Percentiles rank a stretch among this genome's conserved stretches.
phyloP scores from a whole-genome alignment of 2,329 filamentous ascomycete species.

The Stemphylium lycopersici region DNA sequence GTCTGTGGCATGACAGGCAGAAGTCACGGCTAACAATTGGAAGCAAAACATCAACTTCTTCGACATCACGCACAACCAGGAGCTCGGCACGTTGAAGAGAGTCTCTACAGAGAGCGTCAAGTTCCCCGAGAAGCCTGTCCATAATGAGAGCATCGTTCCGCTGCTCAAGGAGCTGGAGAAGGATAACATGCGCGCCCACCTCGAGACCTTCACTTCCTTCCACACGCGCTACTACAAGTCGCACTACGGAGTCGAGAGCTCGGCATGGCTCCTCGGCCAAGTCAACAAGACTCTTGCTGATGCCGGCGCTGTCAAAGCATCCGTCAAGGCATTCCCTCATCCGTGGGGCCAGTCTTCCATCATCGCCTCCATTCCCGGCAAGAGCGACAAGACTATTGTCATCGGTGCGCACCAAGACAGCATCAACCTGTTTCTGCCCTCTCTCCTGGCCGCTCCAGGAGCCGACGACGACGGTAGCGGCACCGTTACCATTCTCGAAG shows the following conservation, averaged over 20 bases:
- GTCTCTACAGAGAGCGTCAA: conserved; percentile 54
- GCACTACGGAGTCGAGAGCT: conserved; percentile 79
- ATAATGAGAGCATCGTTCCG: conserved; percentile 70
- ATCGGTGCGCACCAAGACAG: conserved; percentile 83
- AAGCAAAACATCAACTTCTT: conserved; percentile 89
- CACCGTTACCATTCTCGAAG: conserved; percentile 93
- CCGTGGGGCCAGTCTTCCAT: conserved; percentile 89
- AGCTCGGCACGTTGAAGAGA: conserved; percentile 61
- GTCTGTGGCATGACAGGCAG: not conserved
- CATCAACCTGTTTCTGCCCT: conserved; percentile 90
- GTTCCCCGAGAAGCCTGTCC: conserved; percentile 70
- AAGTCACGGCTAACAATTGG: conserved; percentile 23
- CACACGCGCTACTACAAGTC: conserved; percentile 85
- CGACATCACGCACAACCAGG: conserved; percentile 81
- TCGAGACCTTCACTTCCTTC: conserved; percentile 79
- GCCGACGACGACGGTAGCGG: conserved; percentile 96
- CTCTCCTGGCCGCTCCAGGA: conserved; percentile 81
- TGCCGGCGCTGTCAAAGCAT: conserved; percentile 73
- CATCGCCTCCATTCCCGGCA: conserved; percentile 88
- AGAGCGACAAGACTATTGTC: conserved; percentile 81
- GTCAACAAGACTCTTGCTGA: conserved; percentile 74
- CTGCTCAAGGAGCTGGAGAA: conserved; percentile 74
- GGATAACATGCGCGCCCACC: conserved; percentile 75
- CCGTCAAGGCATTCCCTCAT: conserved; percentile 77
- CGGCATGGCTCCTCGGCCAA: conserved; percentile 81